These are phyloP conservation scores for Fagopyrum homotropicum DNA, from an alignment of 148 eudicot genomes.

Conservation along the genomic window DNA sequence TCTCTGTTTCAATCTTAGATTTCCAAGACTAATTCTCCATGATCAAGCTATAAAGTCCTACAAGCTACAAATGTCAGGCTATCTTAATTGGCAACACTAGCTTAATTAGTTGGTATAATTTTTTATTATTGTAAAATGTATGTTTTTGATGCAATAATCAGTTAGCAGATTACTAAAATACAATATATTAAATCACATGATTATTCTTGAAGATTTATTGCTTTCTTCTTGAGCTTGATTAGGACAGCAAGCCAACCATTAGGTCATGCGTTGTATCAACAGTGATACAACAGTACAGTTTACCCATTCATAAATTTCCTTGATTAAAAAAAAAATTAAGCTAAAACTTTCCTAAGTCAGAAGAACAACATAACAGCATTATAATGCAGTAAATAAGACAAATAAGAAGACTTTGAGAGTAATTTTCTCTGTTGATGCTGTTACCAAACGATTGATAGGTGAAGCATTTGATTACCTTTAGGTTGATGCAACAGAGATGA, in stretches of 20 bases:
- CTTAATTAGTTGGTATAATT: neutral
- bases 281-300: neutral
- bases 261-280: slow-evolving; percentile 10
- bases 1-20: neutral
- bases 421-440: neutral
- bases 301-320: neutral
- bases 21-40: neutral
- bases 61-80: neutral
- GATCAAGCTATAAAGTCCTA: neutral
- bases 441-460: neutral
- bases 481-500: neutral
- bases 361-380: neutral
- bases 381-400: neutral
- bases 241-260: slow-evolving; percentile 12
- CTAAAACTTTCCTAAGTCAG: neutral
- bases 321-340: neutral
- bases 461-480: neutral
- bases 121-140: neutral
- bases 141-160: neutral
- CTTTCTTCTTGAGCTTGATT: slow-evolving; percentile 8
- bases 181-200: neutral
- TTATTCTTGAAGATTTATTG: neutral
- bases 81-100: neutral
- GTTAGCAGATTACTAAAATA: neutral
- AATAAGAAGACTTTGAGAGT: neutral